Evolutionary conservation across 306 rosid genomes (phyloP).

Genomic region (Comarum palustre): DNA sequence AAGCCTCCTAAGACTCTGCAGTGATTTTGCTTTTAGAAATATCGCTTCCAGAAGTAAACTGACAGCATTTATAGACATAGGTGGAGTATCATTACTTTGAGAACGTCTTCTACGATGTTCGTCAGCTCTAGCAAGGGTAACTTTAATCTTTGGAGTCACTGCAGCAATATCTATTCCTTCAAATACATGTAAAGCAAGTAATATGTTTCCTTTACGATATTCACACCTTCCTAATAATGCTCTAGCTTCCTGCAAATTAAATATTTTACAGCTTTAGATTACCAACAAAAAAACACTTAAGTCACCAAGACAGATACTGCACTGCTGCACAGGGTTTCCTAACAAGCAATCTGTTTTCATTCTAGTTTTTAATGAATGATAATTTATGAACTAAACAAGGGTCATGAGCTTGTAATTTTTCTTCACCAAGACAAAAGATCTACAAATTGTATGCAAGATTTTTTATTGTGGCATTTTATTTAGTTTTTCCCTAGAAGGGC

Average conservation of each 20-base stretch:
- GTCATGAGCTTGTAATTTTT: too few species aligned
- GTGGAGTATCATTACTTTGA: constrained; percentile 43
- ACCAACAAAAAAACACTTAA: neutral
- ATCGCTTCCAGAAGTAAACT: constrained; percentile 77
- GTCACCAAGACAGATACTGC: constrained; percentile 8
- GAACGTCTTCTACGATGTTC: constrained; percentile 53
- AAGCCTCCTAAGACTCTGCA: constrained; percentile 68
- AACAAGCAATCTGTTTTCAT: neutral
- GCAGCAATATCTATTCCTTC: constrained; percentile 72
- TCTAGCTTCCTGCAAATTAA: constrained; percentile 81
- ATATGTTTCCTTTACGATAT: constrained; percentile 88
- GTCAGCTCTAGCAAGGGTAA: constrained; percentile 53
- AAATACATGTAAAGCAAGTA: constrained; percentile 84
- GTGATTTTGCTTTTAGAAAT: constrained; percentile 77
- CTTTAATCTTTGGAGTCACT: constrained; percentile 64
- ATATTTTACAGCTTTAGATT: constrained; percentile 21
- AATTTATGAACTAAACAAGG: too few species aligned
- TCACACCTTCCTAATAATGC: constrained; percentile 87
- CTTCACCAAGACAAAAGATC: too few species aligned
- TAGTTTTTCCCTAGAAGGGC: neutral
- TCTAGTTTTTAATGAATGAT: neutral
- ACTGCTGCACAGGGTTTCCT: neutral
- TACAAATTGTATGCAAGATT: neutral
- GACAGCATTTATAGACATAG: constrained; percentile 69
- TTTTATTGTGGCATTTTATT: neutral